Evolutionary conservation across 148 eudicot species (phyloP), one percentile per base, ranked within the genome.

Genomic region (Cornus suecica): DNA sequence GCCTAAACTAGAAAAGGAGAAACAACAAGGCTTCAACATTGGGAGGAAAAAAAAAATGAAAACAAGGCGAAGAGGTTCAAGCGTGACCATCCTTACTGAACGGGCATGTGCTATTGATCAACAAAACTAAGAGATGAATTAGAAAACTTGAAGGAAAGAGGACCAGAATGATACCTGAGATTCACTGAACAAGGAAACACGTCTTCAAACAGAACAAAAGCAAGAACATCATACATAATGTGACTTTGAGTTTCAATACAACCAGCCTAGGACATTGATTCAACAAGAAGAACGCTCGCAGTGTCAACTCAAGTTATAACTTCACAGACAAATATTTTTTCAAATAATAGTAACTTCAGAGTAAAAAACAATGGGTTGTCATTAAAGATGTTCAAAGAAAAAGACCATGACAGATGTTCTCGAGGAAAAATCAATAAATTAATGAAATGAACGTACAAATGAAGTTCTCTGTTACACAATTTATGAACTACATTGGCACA

Each of bases 341-440:
- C n/a, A n/a, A n/a, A n/a, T n/a, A 31, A 75, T 48, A 27, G 11
- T 11, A 30, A n/a, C 16, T 10, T 37, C 1, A 65, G 14, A n/a
- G 13, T 13, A 52, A 65, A 34, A 48, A 23, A 60, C 51, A 23
- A 15, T 31, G 37, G 26, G 9, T 24, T 31, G 1, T 54, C 29
- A 45, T 65, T 51, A 42, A 54, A 4, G 32, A 16, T 30, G 15
- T 58, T 67, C 0, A 20, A 64, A 37, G 28, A 42, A 27, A 15
- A 48, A 29, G 63, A 68, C 75, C 29, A 26, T 10, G 69, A 64
- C 67, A 65, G 62, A 65, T 69, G 81, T 81, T 77, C n/a, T 68
- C 32, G 77, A 76, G 80, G 74, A 87, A 85, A 70, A 87, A 93
- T 89, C 84, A 93, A 89, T 81, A 80, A 90, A 93, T 82, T 85